phyloP scores from a whole-genome alignment of 1,284 basidiomycete genomes.

The Fistulinella cinereoalba region DNA sequence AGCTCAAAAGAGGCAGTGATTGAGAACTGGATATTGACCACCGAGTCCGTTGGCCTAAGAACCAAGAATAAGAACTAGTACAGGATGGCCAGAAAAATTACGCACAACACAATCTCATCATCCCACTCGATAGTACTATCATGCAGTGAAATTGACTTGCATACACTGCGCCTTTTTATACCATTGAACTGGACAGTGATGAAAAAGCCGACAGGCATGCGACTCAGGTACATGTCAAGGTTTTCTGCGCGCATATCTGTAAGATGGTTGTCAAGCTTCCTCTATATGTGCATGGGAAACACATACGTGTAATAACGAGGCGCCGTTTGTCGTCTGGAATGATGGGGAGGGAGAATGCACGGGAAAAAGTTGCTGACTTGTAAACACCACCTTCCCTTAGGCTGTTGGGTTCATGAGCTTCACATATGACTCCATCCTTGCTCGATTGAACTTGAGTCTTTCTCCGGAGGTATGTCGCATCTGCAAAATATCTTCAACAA shows the following conservation, averaged over 20 bases:
- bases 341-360: no score
- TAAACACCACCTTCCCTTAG: no score
- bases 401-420: no score
- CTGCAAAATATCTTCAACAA: no score
- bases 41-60: neutral
- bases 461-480: no score
- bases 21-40: neutral
- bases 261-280: neutral
- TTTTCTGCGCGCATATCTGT: neutral
- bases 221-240: neutral
- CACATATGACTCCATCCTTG: no score
- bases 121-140: neutral
- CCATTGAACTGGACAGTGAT: neutral
- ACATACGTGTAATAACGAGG: neutral
- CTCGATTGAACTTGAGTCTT: no score
- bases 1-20: neutral
- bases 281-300: neutral
- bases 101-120: neutral
- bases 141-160: neutral
- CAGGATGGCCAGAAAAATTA: neutral
- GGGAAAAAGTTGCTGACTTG: no score
- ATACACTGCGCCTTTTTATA: neutral
- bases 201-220: neutral
- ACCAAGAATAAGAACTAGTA: neutral
- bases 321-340: neutral